Base-by-base conservation (phyloP, 1,284 basidiomycete species). In the Lentinula novae-zelandiae region DNA sequence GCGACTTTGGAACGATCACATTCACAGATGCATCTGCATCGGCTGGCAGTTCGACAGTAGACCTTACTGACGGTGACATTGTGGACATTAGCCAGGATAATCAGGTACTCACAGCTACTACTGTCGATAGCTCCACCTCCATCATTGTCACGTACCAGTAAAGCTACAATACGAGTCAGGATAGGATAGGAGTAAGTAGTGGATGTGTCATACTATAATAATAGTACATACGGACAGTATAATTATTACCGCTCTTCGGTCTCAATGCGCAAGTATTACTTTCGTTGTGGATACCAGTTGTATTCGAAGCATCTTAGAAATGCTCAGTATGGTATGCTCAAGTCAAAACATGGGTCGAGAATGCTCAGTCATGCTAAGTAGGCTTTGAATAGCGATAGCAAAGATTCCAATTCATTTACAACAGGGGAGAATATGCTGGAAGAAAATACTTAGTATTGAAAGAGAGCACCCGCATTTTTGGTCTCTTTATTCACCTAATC, bases 1-100 rank as follows among this genome's bases (percentile, higher is more conserved):
- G 73, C 55, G 70, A 75, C 72, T 77, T 73, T 57, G 73, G 72
- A 62, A 71, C 71, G 44, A 70, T 75, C 63, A 70, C 68, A 5
- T 61, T 71, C 61, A 62, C 67, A 22, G 65, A 64, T 62, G 67
- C 71, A 56, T 42, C 56, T 13, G 64, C 67, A 13, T 50, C 22
- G 22, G 31, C 49, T 9, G 49, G 27, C 12, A 34, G 31, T 12
- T 50, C 49, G 27, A 50, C 49, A 5, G 49, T 50, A 13, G 49
- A 34, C 20, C 27, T 34, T 12, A 50, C 49, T 31, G 27, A 34
- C n/a, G 27, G 27, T 13, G 31, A 13, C 7, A n/a, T 50, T 33
- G 31, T 50, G 10, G 49, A 50, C 49, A 50, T 50, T 17, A 34
- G 13, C 13, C 49, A 50, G 20, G 22, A 31, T 27, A 33, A 38